phyloP scores from a whole-genome alignment of 148 eudicot genomes.

The Vaccinium myrtillus region DNA sequence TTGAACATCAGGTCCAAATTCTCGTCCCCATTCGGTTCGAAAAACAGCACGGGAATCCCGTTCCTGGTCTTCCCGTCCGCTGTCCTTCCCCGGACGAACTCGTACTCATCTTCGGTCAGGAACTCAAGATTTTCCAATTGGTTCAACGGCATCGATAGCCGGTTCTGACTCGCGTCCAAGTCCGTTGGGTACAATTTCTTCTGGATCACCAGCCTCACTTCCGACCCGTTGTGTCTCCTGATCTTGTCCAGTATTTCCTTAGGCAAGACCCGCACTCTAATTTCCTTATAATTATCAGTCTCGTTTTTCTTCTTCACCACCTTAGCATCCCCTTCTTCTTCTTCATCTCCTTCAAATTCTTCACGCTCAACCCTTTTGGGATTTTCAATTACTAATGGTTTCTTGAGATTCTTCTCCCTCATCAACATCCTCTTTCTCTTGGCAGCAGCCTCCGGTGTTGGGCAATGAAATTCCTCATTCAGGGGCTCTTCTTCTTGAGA shows the following conservation, averaged over 20 bases:
- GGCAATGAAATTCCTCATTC: not conserved
- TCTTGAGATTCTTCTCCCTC: not conserved
- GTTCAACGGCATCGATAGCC: not conserved
- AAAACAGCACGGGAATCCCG: not conserved
- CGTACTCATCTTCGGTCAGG: not conserved
- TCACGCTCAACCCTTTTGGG: not conserved
- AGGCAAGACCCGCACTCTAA: not conserved
- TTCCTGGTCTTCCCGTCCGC: not conserved
- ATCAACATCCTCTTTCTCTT: too few relatives aligned
- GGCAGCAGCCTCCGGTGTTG: not conserved
- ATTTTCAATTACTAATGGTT: not conserved
- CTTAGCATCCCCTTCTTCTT: not conserved
- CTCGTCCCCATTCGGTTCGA: not conserved
- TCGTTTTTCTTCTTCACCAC: not conserved
- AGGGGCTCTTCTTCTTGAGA: not conserved
- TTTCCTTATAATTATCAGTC: not conserved
- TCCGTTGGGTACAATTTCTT: not conserved
- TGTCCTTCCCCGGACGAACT: not conserved
- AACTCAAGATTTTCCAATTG: not conserved
- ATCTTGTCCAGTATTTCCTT: not conserved
- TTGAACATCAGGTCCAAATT: not conserved
- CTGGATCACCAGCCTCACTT: not conserved
- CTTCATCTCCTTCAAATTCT: not conserved
- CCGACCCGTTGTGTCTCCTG: not conserved
- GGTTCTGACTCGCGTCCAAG: not conserved